These are phyloP conservation scores for Taphrina confusa DNA, from an alignment of 1,139 yeast genomes.

Conservation along the genomic window DNA sequence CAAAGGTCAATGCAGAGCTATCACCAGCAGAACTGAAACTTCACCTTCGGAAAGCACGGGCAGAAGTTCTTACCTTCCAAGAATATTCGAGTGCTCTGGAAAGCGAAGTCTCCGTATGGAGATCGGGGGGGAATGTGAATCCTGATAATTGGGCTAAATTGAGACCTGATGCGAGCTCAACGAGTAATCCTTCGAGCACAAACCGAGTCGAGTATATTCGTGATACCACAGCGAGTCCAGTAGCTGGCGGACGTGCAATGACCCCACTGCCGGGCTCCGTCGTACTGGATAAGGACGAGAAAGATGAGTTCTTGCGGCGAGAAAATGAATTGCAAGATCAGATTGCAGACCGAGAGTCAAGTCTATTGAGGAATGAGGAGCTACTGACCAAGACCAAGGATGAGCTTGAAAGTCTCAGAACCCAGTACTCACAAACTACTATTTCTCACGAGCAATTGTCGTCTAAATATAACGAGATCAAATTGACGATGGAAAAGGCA, in stretches of 20 bases:
- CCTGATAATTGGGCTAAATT: slow-evolving; percentile 47
- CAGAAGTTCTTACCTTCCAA: slow-evolving; percentile 52
- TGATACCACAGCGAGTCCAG: slow-evolving; percentile 6
- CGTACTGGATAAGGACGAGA: slow-evolving; percentile 38
- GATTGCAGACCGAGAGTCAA: slow-evolving; percentile 45
- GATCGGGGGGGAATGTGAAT: slow-evolving; percentile 52
- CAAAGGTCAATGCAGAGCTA: slow-evolving; percentile 68
- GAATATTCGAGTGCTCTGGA: slow-evolving; percentile 56
- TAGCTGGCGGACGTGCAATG: slow-evolving; percentile 23
- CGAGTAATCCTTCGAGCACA: slow-evolving; percentile 23
- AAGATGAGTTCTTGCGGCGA: slow-evolving; percentile 44
- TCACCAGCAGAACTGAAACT: slow-evolving; percentile 59
- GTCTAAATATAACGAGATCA: slow-evolving; percentile 39
- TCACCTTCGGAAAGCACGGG: slow-evolving; percentile 55
- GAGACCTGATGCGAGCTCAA: background rate
- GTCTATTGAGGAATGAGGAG: slow-evolving; percentile 42
- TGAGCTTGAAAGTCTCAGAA: slow-evolving; percentile 36
- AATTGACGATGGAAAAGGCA: slow-evolving; percentile 43
- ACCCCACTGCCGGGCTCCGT: slow-evolving; percentile 34
- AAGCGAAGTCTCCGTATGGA: slow-evolving; percentile 54
- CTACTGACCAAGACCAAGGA: slow-evolving; percentile 36
- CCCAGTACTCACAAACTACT: slow-evolving; percentile 43
- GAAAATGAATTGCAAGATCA: slow-evolving; percentile 48
- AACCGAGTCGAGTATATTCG: slow-evolving; percentile 28
- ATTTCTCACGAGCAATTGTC: slow-evolving; percentile 37